These are phyloP conservation scores for Moricandia arvensis DNA, from an alignment of 345 rosid species.

Conservation along the genomic window DNA sequence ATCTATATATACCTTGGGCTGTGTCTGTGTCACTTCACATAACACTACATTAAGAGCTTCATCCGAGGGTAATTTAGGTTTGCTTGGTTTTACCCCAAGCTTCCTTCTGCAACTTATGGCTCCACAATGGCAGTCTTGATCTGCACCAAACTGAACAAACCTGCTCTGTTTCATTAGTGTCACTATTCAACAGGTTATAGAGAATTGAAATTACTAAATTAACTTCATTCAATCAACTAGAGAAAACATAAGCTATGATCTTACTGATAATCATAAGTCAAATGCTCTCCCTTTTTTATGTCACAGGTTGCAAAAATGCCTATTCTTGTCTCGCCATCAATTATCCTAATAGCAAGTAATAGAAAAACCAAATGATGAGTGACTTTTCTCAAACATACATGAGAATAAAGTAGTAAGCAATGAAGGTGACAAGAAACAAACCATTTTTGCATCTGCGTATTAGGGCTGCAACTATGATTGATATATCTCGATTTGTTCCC, in stretches of 20 bases:
- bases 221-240: not conserved
- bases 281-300: constrained; percentile 87
- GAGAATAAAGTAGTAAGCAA: not conserved
- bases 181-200: constrained; percentile 20
- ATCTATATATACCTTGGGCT: constrained; percentile 46
- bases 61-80: constrained; percentile 79
- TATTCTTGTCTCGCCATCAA: constrained; percentile 96
- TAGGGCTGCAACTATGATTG: constrained; percentile 94
- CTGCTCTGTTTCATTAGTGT: constrained; percentile 71
- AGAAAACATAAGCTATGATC: constrained; percentile 23
- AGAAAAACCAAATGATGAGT: not conserved
- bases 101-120: constrained; percentile 75
- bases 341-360: constrained; percentile 56
- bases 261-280: constrained; percentile 98
- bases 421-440: constrained; percentile 24
- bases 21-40: constrained; percentile 59
- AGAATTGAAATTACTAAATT: not conserved
- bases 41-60: constrained; percentile 78
- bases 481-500: constrained; percentile 98
- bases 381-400: not conserved
- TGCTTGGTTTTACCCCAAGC: constrained; percentile 88
- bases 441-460: constrained; percentile 99
- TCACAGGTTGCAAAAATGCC: constrained; percentile 90
- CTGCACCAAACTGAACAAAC: constrained; percentile 99
- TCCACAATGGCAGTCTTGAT: constrained; percentile 98